These are phyloP conservation scores for Epichloe scottii DNA, from an alignment of 2,329 filamentous ascomycete genomes.

Conservation along the genomic window DNA sequence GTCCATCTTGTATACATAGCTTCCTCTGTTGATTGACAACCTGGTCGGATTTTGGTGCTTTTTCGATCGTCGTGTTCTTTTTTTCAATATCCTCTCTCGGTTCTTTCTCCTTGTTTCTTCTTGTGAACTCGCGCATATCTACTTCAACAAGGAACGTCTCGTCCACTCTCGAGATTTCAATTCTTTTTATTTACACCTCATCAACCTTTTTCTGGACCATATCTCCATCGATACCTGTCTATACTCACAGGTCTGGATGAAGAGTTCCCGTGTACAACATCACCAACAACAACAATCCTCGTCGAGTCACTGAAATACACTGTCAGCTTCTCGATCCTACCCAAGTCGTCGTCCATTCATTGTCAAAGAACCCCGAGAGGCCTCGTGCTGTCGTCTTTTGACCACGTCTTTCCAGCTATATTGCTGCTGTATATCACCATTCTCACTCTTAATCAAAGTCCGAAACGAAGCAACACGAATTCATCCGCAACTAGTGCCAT, in stretches of 20 bases:
- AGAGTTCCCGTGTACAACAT: slow-evolving; percentile 18
- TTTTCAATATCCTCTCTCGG: slow-evolving; percentile 29
- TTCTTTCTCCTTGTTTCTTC: slow-evolving; percentile 34
- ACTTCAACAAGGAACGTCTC: slow-evolving; percentile 28
- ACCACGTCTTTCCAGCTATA: slow-evolving; percentile 1
- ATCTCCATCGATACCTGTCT: background rate
- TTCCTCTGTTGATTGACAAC: slow-evolving; percentile 35
- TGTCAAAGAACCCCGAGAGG: slow-evolving; percentile 14
- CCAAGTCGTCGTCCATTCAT: slow-evolving; percentile 29
- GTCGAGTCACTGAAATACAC: slow-evolving; percentile 14
- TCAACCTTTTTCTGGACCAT: slow-evolving; percentile 1
- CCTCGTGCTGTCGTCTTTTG: slow-evolving; percentile 7
- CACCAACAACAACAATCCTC: slow-evolving; percentile 9
- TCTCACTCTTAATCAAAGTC: slow-evolving; percentile 7
- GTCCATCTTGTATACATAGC: slow-evolving; percentile 13
- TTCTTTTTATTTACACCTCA: slow-evolving; percentile 28
- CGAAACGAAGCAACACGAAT: slow-evolving; percentile 6
- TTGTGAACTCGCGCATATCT: slow-evolving; percentile 16
- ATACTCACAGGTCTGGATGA: background rate
- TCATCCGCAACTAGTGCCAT: background rate
- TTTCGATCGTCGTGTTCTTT: slow-evolving; percentile 30
- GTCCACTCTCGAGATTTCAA: slow-evolving; percentile 21
- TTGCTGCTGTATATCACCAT: slow-evolving; percentile 9
- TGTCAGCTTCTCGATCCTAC: slow-evolving; percentile 4
- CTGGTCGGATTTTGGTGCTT: slow-evolving; percentile 29